phyloP scores from a whole-genome alignment of 805 yeast species.

The Pichia sporocuriosa region DNA sequence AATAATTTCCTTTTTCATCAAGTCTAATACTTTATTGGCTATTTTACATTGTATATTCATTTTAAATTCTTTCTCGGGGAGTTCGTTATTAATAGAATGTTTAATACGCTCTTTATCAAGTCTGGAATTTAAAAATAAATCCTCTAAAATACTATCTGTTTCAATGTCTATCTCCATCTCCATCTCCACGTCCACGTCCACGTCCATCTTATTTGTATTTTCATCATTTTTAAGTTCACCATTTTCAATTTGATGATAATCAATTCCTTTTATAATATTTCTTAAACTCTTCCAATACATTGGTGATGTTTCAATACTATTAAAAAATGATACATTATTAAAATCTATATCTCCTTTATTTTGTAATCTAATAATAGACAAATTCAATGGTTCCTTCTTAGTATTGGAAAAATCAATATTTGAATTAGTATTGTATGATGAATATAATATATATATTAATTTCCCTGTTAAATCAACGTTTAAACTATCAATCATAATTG shows the following conservation, averaged over 20 bases:
- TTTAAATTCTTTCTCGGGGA: not conserved
- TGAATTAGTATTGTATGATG: not conserved
- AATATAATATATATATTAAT: slow-evolving; percentile 3
- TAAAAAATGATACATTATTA: slow-evolving; percentile 4
- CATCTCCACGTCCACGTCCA: not conserved
- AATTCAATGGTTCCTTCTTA: slow-evolving; percentile 7
- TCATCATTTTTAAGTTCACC: not conserved
- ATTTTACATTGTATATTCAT: slow-evolving; percentile 2
- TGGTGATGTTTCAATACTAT: slow-evolving; percentile 13
- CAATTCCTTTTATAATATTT: not conserved
- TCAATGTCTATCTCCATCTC: not conserved
- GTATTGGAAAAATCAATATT: slow-evolving; percentile 1
- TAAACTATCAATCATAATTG: slow-evolving; percentile 3
- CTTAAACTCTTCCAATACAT: slow-evolving; percentile 8
- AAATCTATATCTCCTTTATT: not conserved
- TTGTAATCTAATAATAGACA: slow-evolving; percentile 1
- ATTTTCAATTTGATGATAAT: not conserved
- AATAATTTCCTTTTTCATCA: slow-evolving; percentile 6
- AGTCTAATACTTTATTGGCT: slow-evolving; percentile 11
- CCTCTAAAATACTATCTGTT: not conserved
- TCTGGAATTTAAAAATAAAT: slow-evolving; percentile 6
- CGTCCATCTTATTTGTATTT: not conserved
- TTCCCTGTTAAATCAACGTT: slow-evolving; percentile 6
- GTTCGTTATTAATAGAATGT: not conserved
- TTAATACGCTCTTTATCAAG: slow-evolving; percentile 7